phyloP scores from a whole-genome alignment of 163 green algal species.

The Chlamydomonas reinhardtii region DNA sequence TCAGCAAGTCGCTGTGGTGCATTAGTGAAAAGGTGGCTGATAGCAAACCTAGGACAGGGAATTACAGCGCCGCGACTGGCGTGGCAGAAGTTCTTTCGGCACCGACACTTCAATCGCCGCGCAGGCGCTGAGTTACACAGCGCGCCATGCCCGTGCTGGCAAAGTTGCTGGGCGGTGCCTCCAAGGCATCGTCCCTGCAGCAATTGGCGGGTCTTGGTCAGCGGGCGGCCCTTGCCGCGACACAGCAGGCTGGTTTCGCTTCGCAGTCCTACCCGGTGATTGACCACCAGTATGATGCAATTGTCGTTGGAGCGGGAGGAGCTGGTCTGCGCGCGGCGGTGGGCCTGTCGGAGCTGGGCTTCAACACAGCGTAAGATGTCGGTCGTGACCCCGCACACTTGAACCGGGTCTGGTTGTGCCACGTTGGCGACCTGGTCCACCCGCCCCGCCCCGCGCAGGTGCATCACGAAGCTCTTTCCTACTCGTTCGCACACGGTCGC shows the following conservation, averaged over 20 bases:
- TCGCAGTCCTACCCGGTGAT: constrained; percentile 87
- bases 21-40: no score
- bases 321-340: constrained; percentile 92
- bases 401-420: constrained; percentile 11
- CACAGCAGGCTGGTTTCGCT: constrained; percentile 8
- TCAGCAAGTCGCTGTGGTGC: no score
- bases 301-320: constrained; percentile 97
- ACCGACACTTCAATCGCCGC: no score
- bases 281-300: constrained; percentile 97
- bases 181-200: constrained; percentile 3
- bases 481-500: constrained; percentile 98
- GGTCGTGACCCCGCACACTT: neutral
- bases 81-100: no score
- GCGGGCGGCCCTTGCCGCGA: neutral
- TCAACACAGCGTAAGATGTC: constrained; percentile 94
- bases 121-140: no score
- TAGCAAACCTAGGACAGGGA: no score
- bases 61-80: no score
- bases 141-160: constrained; percentile 31
- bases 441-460: constrained; percentile 70
- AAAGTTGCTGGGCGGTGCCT: constrained; percentile 5
- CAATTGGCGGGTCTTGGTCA: constrained; percentile 12
- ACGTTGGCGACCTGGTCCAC: neutral
- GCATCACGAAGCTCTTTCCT: constrained; percentile 99
- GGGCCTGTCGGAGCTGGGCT: constrained; percentile 92